phyloP scores from a whole-genome alignment of 2,329 filamentous ascomycete species.

The Ramichloridium luteum region DNA sequence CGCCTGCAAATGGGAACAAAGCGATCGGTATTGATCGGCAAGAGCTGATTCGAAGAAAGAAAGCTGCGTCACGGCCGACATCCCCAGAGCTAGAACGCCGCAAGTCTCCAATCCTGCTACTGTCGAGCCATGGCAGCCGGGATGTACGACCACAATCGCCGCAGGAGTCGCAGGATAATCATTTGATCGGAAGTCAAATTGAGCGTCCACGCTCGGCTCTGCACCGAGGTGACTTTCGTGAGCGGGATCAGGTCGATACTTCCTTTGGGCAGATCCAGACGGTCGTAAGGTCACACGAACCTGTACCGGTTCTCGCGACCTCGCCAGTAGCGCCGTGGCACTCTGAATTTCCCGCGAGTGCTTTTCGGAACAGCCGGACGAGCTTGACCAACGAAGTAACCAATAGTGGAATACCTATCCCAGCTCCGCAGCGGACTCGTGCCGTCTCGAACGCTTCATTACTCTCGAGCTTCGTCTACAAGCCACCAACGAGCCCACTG shows the following conservation, averaged over 20 bases:
- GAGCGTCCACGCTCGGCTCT: conserved; percentile 68
- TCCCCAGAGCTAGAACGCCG: conserved; percentile 23
- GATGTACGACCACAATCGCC: conserved; percentile 13
- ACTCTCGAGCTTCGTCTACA: conserved; percentile 69
- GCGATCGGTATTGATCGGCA: conserved; percentile 44
- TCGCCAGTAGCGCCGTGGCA: conserved; percentile 50
- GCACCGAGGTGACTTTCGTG: conserved; percentile 50
- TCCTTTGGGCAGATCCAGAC: conserved; percentile 12
- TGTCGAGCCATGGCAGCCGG: conserved; percentile 2
- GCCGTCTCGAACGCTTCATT: conserved; percentile 49
- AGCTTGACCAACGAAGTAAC: conserved; percentile 6
- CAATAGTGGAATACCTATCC: conserved; percentile 20
- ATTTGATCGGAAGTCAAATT: conserved; percentile 42
- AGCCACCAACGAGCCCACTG: conserved; percentile 82
- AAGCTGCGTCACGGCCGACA: conserved; percentile 34
- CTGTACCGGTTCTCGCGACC: conserved; percentile 27
- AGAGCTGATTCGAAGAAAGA: conserved; percentile 73
- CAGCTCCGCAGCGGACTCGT: conserved; percentile 30
- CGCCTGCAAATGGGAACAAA: conserved; percentile 20
- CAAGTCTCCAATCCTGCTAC: conserved; percentile 35
- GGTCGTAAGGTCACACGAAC: conserved; percentile 8
- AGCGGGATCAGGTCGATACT: conserved; percentile 26
- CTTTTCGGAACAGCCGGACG: conserved; percentile 19
- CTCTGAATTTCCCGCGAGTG: conserved; percentile 31
- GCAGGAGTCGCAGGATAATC: conserved; percentile 15